phyloP scores from a whole-genome alignment of 2,329 filamentous ascomycete genomes.

The Neurospora crassa region DNA sequence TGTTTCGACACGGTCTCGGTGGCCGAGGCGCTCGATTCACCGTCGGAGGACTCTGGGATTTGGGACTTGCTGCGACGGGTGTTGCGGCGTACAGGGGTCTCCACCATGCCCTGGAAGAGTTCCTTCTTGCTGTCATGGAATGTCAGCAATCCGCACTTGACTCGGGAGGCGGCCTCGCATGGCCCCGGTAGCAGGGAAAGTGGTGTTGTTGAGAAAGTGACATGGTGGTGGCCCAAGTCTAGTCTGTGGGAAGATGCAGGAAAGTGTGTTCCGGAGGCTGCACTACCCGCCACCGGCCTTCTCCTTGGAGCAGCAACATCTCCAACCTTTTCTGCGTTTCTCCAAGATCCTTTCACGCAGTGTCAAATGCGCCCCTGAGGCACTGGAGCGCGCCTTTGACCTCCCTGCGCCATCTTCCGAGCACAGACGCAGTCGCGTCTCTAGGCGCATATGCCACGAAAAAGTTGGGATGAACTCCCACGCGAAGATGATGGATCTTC shows the following conservation, averaged over 20 bases:
- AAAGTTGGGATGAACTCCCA: background rate
- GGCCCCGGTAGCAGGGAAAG: background rate
- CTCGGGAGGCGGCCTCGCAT: background rate
- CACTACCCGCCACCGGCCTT: background rate
- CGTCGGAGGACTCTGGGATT: constrained; percentile 36
- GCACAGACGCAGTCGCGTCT: background rate
- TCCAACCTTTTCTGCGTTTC: background rate
- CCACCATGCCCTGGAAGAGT: constrained; percentile 51
- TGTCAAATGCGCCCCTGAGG: background rate
- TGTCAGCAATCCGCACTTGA: background rate
- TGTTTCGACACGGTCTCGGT: constrained; percentile 26
- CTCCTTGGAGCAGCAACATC: background rate
- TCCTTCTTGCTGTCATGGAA: constrained; percentile 43
- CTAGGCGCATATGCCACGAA: background rate
- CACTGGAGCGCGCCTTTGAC: background rate
- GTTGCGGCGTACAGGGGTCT: constrained; percentile 41
- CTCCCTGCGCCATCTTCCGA: background rate
- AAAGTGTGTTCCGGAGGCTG: background rate
- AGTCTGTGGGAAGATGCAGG: background rate
- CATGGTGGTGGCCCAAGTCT: background rate
- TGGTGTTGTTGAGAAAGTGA: background rate
- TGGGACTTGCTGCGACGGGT: constrained; percentile 39
- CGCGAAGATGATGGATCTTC: background rate
- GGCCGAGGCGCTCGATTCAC: constrained; percentile 36
- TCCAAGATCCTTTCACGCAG: background rate